Evolutionary conservation across 164 flowering plant species (phyloP).

Genomic region (Vitis vinifera): DNA sequence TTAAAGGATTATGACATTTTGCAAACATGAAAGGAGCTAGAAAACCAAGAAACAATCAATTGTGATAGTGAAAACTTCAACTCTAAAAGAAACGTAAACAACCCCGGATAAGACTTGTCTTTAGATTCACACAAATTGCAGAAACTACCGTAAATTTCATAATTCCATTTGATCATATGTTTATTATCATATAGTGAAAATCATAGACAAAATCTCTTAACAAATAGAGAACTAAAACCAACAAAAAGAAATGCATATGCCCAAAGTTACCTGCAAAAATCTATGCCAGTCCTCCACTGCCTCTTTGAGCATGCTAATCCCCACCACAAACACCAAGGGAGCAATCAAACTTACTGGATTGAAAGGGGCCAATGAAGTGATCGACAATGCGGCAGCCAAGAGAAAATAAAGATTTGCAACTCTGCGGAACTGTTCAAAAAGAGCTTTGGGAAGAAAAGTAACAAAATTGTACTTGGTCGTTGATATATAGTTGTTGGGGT

Average conservation of each 20-base stretch:
- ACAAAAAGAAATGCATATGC: background rate
- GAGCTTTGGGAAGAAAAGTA: constrained; percentile 61
- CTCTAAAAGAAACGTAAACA: too few relatives aligned
- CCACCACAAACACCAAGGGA: constrained; percentile 67
- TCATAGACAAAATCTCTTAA: background rate
- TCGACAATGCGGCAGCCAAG: constrained; percentile 44
- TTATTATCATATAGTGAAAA: background rate
- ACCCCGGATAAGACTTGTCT: too few relatives aligned
- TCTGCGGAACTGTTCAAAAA: constrained; percentile 68
- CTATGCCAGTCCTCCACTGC: constrained; percentile 72
- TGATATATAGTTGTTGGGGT: constrained; percentile 43
- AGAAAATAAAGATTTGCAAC: constrained; percentile 76
- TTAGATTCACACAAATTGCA: too few relatives aligned
- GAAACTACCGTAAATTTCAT: too few relatives aligned
- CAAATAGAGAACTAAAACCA: too few relatives aligned
- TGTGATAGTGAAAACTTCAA: too few relatives aligned
- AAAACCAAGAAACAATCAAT: too few relatives aligned
- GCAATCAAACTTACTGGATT: constrained; percentile 44
- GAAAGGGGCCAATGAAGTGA: constrained; percentile 42
- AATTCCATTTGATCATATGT: too few relatives aligned
- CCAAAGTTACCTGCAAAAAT: constrained; percentile 43
- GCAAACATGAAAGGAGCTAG: background rate
- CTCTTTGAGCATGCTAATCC: constrained; percentile 65
- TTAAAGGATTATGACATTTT: too few relatives aligned
- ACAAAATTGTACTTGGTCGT: constrained; percentile 57